Evolutionary conservation across 1,284 basidiomycete genomes (phyloP).

Genomic region (Earliella scabrosa): DNA sequence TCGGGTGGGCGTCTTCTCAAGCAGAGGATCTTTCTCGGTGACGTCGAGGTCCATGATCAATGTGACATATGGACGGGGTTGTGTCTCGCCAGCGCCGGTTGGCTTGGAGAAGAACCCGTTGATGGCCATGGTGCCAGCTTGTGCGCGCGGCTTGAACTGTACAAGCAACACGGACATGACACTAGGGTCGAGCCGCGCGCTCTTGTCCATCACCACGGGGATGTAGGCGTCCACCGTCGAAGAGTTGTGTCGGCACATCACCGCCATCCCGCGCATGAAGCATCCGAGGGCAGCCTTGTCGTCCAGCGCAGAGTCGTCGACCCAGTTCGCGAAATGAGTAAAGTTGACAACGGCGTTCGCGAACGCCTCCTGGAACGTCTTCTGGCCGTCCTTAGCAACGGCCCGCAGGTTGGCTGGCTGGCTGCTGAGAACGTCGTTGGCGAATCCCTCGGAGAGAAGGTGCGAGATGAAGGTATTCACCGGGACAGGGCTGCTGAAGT

Average conservation of each 20-base stretch:
- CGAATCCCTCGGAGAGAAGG: not conserved
- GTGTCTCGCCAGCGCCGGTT: too few relatives aligned
- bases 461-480: constrained; percentile 2
- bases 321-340: constrained; percentile 26
- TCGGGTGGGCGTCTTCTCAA: too few relatives aligned
- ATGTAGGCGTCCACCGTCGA: constrained; percentile 1
- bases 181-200: not conserved
- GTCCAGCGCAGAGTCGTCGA: constrained; percentile 8
- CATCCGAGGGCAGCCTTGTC: constrained; percentile 11
- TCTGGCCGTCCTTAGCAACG: not conserved
- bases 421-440: constrained; percentile 4
- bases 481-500: not conserved
- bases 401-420: constrained; percentile 11
- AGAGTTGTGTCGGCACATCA: not conserved
- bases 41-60: constrained; percentile 18
- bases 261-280: not conserved
- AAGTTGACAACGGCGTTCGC: constrained; percentile 24
- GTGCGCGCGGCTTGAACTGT: constrained; percentile 8
- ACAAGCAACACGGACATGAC: constrained; percentile 7
- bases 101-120: not conserved
- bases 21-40: too few relatives aligned
- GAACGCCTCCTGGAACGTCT: constrained; percentile 21
- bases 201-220: constrained; percentile 5
- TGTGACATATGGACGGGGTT: constrained; percentile 9
- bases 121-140: not conserved